Base-by-base conservation (phyloP, 192 early-diverging fungal species). In the Coemansia sp. region DNA sequence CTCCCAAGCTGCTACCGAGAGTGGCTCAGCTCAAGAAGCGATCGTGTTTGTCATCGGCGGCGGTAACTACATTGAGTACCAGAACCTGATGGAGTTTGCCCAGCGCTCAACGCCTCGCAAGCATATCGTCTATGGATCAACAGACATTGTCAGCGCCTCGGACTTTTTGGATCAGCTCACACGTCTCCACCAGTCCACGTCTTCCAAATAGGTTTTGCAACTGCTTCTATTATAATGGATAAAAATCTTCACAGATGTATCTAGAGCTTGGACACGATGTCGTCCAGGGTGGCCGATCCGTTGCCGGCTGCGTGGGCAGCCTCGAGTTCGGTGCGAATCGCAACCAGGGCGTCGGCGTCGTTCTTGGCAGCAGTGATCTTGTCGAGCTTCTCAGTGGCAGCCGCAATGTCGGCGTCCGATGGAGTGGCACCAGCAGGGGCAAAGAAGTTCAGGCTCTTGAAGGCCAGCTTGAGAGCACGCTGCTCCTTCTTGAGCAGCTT, bases 31-130 rank as follows among this genome's bases (percentile, higher is more conserved):
- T 71, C 90, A 94, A 64, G 94, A 98, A 63, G 97, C 96, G 5
- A 92, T 99, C 76, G 98, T 99, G 27, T 98, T 99, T 89, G 93
- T 96, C 12, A 89, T 98, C 46, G 98, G 98, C 31, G 98, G 98
- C 41, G 98, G 98, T 29, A 98, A 98, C 76, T 99, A 98, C 83
- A 84, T 96, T 61, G 98, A 99, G 85, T 96, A 96, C 79, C 95
- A 97, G 70, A 98, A 98, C 80, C 71, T 98, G 73, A 88, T 90
- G 81, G 97, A 98, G 83, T 92, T 90, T 81, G 91, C 94, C 5
- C 86, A 89, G 83, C 92, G 90, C 38, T 80, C 80, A 43, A 69
- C 76, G 68, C 87, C 86, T 63, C 75, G 81, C 76, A 95, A 94
- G 85, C 88, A 89, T 74, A 94, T 99, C 61, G 91, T 90, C 2